A percentile compares a stretch with the other conserved stretches of the same genome.
Conservation (phyloP, 2,329 filamentous ascomycete genomes). For the Alternaria triticimaculans region DNA sequence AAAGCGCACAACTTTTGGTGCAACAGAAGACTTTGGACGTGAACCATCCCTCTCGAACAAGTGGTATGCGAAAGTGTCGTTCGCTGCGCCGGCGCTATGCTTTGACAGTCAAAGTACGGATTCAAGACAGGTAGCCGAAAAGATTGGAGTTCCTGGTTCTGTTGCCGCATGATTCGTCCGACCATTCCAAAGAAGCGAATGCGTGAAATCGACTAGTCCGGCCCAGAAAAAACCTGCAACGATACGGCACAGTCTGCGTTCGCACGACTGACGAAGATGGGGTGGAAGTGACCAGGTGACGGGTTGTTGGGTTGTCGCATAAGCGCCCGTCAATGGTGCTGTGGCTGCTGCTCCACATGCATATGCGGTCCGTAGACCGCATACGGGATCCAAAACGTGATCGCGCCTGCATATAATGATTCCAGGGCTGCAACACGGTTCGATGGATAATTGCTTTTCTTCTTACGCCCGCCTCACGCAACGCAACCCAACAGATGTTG, state of each 20-base stretch:
- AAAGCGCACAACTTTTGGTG: not conserved
- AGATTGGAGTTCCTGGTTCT: not conserved
- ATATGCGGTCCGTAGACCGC: conserved; percentile 21
- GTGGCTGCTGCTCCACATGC: conserved; percentile 20
- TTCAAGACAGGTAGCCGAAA: not conserved
- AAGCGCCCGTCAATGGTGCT: conserved; percentile 25
- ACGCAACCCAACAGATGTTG: conserved; percentile 1
- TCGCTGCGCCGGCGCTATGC: not conserved
- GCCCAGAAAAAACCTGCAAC: not conserved
- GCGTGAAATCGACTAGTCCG: not conserved
- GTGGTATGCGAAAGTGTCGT: not conserved
- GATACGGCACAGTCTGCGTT: not conserved
- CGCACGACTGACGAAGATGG: not conserved
- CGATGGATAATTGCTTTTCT: conserved; percentile 3
- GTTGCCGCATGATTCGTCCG: not conserved
- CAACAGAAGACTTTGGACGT: not conserved
- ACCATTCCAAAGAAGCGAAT: not conserved
- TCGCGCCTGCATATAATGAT: conserved; percentile 2
- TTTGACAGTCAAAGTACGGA: not conserved
- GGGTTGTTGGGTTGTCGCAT: conserved; percentile 22
- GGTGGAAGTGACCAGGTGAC: conserved; percentile 7
- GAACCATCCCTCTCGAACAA: not conserved
- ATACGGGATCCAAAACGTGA: conserved; percentile 20
- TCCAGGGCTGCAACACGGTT: conserved; percentile 1
- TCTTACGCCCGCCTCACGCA: not conserved